Conservation (phyloP, 768 basidiomycete genomes). For the Phaeotremella fagi region DNA sequence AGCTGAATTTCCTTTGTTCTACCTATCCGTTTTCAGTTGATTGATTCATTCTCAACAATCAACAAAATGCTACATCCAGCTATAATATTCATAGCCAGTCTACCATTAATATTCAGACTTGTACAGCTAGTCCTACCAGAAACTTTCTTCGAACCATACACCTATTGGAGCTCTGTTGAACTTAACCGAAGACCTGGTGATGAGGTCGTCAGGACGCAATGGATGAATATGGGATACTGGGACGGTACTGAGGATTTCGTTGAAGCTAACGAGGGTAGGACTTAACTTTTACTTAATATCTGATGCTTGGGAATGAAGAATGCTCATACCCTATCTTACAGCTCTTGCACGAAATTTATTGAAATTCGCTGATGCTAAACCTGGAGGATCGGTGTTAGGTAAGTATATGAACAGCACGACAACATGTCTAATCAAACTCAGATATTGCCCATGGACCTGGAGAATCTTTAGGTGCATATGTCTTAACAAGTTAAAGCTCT, state of each 20-base stretch:
- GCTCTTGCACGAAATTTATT: constrained; percentile 29
- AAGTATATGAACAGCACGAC: background rate
- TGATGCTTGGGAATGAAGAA: background rate
- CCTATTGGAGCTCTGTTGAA: constrained; percentile 10
- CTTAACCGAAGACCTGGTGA: constrained; percentile 15
- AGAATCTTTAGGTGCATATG: constrained; percentile 38
- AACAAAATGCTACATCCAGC: background rate
- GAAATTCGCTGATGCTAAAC: constrained; percentile 18
- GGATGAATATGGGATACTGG: constrained; percentile 43
- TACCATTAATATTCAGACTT: constrained; percentile 14
- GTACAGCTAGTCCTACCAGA: constrained; percentile 12
- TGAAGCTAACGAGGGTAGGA: constrained; percentile 17
- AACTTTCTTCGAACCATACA: constrained; percentile 23
- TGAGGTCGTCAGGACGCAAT: constrained; percentile 10
- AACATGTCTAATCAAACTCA: constrained; percentile 8
- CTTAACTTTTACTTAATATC: background rate
- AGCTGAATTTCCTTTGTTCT: too few species aligned
- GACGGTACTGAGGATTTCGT: constrained; percentile 30
- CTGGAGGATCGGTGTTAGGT: constrained; percentile 28
- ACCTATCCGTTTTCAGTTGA: too few species aligned
- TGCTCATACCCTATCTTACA: background rate
- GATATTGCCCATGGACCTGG: constrained; percentile 42
- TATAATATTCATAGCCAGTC: background rate
- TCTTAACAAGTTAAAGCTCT: constrained; percentile 3
- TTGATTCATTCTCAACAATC: too few species aligned